phyloP scores from a whole-genome alignment of 108 stramenopile species.

The Nitzschia inconspicua region DNA sequence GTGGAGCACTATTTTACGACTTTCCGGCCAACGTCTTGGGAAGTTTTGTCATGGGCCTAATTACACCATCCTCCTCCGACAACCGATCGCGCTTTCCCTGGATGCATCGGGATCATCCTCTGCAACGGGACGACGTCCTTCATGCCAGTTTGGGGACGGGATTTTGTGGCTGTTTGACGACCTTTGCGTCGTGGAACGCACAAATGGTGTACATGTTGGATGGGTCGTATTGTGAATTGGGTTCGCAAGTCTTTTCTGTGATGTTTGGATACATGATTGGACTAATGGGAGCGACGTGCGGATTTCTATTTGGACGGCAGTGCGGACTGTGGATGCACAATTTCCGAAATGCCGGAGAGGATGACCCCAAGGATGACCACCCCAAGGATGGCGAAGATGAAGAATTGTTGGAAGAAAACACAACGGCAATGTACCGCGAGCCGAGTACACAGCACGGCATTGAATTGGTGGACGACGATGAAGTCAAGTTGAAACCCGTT shows the following conservation, averaged over 20 bases:
- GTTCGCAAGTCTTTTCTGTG: slow-evolving; percentile 49
- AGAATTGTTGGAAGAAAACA: not conserved
- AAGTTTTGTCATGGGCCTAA: slow-evolving; percentile 55
- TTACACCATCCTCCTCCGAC: slow-evolving; percentile 11
- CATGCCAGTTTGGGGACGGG: slow-evolving; percentile 53
- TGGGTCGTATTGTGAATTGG: slow-evolving; percentile 53
- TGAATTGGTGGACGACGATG: slow-evolving; percentile 3
- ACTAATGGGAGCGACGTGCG: slow-evolving; percentile 28
- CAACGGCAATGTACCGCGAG: not conserved
- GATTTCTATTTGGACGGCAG: slow-evolving; percentile 52
- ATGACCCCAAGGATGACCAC: too few species aligned
- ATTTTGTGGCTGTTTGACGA: slow-evolving; percentile 75
- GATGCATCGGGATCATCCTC: slow-evolving; percentile 51
- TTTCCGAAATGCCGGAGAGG: slow-evolving; percentile 39
- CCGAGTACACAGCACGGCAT: not conserved
- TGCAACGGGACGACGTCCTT: slow-evolving; percentile 46
- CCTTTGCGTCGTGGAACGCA: slow-evolving; percentile 78
- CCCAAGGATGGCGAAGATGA: slow-evolving; percentile 8
- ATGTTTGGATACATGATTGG: slow-evolving; percentile 75
- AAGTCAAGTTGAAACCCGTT: not conserved
- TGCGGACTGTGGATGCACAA: slow-evolving; percentile 32
- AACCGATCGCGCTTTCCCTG: slow-evolving; percentile 47
- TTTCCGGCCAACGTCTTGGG: slow-evolving; percentile 69
- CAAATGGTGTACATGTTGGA: slow-evolving; percentile 83
- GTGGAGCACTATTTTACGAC: slow-evolving; percentile 70